Percentiles rank a stretch among this genome's conserved stretches.
phyloP scores from a whole-genome alignment of 257 asterid species.

The Lycium ferocissimum region DNA sequence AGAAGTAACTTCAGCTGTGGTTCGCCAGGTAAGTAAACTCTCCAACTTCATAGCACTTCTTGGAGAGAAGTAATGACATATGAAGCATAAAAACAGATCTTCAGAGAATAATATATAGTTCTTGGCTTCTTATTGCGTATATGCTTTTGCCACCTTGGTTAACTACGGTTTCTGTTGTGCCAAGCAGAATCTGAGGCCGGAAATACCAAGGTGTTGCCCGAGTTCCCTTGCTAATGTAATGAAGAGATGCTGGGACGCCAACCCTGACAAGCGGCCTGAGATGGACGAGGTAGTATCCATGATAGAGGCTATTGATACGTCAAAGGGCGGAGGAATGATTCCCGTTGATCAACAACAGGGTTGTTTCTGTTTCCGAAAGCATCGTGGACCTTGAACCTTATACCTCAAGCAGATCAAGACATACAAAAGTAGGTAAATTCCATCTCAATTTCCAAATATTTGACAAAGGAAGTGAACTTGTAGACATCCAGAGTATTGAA shows the following conservation, averaged over 20 bases:
- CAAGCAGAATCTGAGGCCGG: slow-evolving; percentile 84
- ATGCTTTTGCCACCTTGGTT: background rate
- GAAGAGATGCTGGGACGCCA: slow-evolving; percentile 91
- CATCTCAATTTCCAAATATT: slow-evolving; percentile 28
- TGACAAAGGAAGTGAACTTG: slow-evolving; percentile 26
- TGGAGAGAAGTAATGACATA: background rate
- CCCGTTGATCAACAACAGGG: slow-evolving; percentile 79
- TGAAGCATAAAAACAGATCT: background rate
- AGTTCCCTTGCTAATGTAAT: slow-evolving; percentile 77
- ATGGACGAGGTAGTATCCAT: slow-evolving; percentile 89
- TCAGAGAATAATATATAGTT: background rate
- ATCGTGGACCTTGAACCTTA: slow-evolving; percentile 64
- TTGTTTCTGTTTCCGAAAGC: slow-evolving; percentile 70
- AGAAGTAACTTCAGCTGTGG: slow-evolving; percentile 90
- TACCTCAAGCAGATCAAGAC: background rate
- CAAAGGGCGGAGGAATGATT: slow-evolving; percentile 94
- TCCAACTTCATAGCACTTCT: slow-evolving; percentile 14
- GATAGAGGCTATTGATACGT: slow-evolving; percentile 80
- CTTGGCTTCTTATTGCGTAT: background rate
- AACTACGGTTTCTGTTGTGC: background rate
- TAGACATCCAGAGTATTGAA: background rate
- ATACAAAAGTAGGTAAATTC: slow-evolving; percentile 24
- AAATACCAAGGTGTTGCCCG: slow-evolving; percentile 87
- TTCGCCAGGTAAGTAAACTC: slow-evolving; percentile 65
- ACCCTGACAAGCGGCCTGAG: slow-evolving; percentile 84